A percentile compares a stretch with the other conserved stretches of the same genome.
phyloP scores from a whole-genome alignment of 176 grass and related monocot species.

The Aegilops bicornis region DNA sequence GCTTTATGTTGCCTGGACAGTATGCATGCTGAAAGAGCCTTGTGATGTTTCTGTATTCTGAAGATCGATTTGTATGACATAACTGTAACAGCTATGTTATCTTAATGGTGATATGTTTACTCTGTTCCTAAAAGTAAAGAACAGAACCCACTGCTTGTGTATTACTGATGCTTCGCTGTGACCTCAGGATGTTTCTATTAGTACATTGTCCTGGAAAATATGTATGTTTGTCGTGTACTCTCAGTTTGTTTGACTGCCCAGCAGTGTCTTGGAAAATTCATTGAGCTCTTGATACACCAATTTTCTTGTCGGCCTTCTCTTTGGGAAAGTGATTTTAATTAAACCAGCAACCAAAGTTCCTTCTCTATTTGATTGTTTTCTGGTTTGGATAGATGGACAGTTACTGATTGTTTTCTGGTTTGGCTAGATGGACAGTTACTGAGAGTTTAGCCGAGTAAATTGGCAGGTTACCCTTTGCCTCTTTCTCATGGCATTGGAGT shows the following conservation, averaged over 20 bases:
- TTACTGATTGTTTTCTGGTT: background rate
- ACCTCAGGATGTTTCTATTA: background rate
- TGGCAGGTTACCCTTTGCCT: constrained; percentile 40
- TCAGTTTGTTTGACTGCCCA: background rate
- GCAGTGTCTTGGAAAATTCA: background rate
- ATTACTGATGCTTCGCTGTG: background rate
- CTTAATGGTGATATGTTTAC: background rate
- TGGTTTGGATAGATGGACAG: background rate
- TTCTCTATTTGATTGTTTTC: background rate
- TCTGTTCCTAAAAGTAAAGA: background rate
- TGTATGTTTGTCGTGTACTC: background rate
- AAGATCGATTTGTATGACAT: constrained; percentile 15
- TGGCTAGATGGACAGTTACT: background rate
- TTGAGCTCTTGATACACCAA: background rate
- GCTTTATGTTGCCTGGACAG: background rate
- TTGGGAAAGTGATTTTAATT: background rate
- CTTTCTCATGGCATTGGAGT: constrained; percentile 19
- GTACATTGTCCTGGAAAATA: background rate
- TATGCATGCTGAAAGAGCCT: background rate
- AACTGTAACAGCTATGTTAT: background rate
- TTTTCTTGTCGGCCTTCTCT: background rate
- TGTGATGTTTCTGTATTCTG: constrained; percentile 15
- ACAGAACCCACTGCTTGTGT: background rate
- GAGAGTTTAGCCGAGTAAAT: constrained; percentile 11
- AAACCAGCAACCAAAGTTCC: background rate